Base-by-base conservation (phyloP, 116 monocot species). In the Zostera marina region DNA sequence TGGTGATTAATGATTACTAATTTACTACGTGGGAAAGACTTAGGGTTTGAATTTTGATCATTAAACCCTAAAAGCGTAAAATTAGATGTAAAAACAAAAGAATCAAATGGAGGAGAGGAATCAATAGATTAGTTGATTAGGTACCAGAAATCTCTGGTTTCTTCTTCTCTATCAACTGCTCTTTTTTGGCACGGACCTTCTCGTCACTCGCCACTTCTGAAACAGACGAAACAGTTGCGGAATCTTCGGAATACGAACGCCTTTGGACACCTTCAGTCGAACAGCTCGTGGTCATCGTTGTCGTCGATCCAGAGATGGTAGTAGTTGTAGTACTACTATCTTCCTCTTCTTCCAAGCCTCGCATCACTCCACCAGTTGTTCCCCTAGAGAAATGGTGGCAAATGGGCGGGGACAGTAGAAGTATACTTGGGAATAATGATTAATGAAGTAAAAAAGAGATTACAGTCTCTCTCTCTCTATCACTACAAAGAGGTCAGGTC, bases 61-160 rank as follows among this genome's bases (percentile, higher is more conserved):
- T 5, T 32, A 32, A 32, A 32, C 5, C 5, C 32, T 32, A 32
- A 32, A 32, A 32, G 4, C 32, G 2, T 32, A 32, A 32, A 32
- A 32, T 32, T 32, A 60, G 13, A 24, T 17, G 49, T n/a, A 21
- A n/a, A 9, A 15, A 11, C 2, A 44, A 40, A 57, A 20, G 52
- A 59, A 19, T 60, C 1, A 7, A 44, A 21, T 32, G 32, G 32
- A 5, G 32, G 32, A 2, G 5, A 32, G n/a, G n/a, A n/a, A n/a
- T n/a, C n/a, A n/a, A n/a, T n/a, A n/a, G n/a, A n/a, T n/a, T n/a
- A n/a, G n/a, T n/a, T n/a, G n/a, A 41, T 8, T 38, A 39, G n/a
- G 22, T 64, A 87, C 87, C 80, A 77, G 84, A 76, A 56, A 47
- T 52, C 17, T 45, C 69, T n/a, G 67, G 60, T 60, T 68, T 74